A percentile compares a stretch with the other conserved stretches of the same genome.
These are phyloP conservation scores for Populus tomentosa DNA, from an alignment of 441 rosid genomes.

Conservation along the genomic window DNA sequence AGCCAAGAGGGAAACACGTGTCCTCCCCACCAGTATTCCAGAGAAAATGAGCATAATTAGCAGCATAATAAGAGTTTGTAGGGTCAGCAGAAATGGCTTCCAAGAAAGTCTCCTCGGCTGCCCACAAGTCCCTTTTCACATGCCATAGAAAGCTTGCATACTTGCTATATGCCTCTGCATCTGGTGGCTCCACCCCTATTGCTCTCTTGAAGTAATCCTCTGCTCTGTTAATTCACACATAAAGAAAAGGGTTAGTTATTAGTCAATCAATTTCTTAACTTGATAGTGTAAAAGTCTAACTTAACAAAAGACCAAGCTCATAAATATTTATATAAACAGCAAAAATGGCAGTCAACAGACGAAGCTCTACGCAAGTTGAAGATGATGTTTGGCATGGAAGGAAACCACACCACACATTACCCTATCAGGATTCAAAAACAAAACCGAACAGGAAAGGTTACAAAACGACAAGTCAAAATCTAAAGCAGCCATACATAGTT, in stretches of 20 bases:
- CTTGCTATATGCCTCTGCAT: slow-evolving; percentile 69
- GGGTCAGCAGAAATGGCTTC: slow-evolving; percentile 81
- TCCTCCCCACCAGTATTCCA: slow-evolving; percentile 93
- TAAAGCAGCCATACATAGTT: neutral
- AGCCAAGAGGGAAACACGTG: slow-evolving; percentile 71
- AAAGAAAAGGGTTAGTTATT: neutral
- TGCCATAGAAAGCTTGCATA: slow-evolving; percentile 79
- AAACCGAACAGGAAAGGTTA: neutral
- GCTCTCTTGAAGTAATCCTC: slow-evolving; percentile 78
- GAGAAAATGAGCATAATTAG: slow-evolving; percentile 75
- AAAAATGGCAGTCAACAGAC: neutral
- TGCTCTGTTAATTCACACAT: slow-evolving; percentile 43
- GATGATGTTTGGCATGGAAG: neutral
- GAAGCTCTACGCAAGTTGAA: neutral
- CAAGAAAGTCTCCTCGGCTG: slow-evolving; percentile 78
- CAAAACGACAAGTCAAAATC: slow-evolving; percentile 2
- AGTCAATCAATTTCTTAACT: slow-evolving; percentile 2
- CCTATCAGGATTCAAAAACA: neutral
- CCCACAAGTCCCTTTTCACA: slow-evolving; percentile 64
- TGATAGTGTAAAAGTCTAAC: neutral
- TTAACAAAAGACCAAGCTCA: neutral
- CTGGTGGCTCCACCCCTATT: slow-evolving; percentile 47
- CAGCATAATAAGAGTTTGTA: slow-evolving; percentile 53
- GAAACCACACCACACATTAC: slow-evolving; percentile 2
- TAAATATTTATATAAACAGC: neutral